phyloP scores from a whole-genome alignment of 108 stramenopile genomes.

The Nannochloropsis oceanica region DNA sequence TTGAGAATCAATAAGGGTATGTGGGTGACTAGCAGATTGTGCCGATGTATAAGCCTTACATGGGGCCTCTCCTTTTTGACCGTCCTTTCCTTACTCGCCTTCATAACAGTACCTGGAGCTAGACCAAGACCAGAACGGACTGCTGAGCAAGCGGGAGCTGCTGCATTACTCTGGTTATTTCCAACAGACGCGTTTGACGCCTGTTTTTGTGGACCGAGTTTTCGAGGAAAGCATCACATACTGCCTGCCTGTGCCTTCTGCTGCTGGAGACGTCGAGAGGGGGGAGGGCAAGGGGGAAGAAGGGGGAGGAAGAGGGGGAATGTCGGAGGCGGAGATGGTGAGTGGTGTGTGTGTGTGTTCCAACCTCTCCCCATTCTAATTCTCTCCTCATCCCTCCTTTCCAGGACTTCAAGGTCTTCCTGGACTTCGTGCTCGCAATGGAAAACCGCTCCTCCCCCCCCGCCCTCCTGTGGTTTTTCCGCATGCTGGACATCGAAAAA shows the following conservation, averaged over 20 bases:
- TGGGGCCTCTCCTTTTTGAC: neutral
- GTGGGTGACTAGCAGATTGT: neutral
- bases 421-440: constrained; percentile 46
- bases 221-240: constrained; percentile 41
- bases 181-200: constrained; percentile 20
- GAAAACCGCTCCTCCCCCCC: constrained; percentile 23
- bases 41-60: neutral
- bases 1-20: neutral
- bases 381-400: neutral
- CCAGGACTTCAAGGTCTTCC: constrained; percentile 42
- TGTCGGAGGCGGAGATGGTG: constrained; percentile 27
- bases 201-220: constrained; percentile 31
- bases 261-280: too few species aligned
- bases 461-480: constrained; percentile 21
- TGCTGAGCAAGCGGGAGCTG: constrained; percentile 39
- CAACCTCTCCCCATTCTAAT: neutral
- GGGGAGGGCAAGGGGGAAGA: neutral
- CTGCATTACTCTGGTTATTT: neutral
- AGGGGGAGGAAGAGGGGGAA: neutral
- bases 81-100: neutral
- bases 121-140: constrained; percentile 40
- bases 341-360: neutral
- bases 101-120: constrained; percentile 36
- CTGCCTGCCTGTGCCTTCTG: neutral
- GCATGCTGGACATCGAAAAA: constrained; percentile 14